Evolutionary conservation across 1,139 yeast species (phyloP), one percentile per base, ranked within the genome.

Genomic region (Pichia sp.): DNA sequence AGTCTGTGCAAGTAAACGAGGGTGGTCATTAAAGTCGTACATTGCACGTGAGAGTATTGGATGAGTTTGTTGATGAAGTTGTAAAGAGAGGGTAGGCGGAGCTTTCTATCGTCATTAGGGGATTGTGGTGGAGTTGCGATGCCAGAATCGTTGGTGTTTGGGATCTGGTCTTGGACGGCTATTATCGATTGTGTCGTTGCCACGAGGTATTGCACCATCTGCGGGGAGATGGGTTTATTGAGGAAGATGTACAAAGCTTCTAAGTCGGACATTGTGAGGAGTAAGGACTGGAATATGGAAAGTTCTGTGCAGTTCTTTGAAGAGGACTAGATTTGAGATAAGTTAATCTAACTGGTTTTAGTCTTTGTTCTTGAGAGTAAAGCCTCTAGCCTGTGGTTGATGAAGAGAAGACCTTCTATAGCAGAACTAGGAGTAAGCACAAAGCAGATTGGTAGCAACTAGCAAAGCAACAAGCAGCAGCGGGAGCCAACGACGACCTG

Each of bases 11-110:
- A 68, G 58, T 85, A 88, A 11, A 87, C 87, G 37, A 86, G 66
- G 3, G 95, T 73, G 14, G 96, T 80, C 97, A 91, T 88, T 39
- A 91, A 69, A 2, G 97, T 91, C 27, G 96, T 88, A 4, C 95
- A 84, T 62, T 88, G 96, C 18, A 91, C 97, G 56, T 88, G 87
- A 12, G 96, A 85, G 52, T 82, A 77, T 40, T 67, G 69, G 44
- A 88, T 79, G 48, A 88, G 66, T 33, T 72, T 74, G 45, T 76
- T 69, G 49, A 88, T 87, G 64, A 88, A 88, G 14, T 64, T 63
- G 32, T 66, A 66, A 44, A 91, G 63, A 1, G 81, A 58, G 10
- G 58, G 58, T 5, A 45, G 34, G 14, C 16, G 14, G 4, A 37
- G 30, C 41, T 44, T 44, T 13, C 3, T 21, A n/a, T 22, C 20